A percentile compares a stretch with the other conserved stretches of the same genome.
Evolutionary conservation across 2,329 filamentous ascomycete species (phyloP).

Genomic region (Fusarium sp.): DNA sequence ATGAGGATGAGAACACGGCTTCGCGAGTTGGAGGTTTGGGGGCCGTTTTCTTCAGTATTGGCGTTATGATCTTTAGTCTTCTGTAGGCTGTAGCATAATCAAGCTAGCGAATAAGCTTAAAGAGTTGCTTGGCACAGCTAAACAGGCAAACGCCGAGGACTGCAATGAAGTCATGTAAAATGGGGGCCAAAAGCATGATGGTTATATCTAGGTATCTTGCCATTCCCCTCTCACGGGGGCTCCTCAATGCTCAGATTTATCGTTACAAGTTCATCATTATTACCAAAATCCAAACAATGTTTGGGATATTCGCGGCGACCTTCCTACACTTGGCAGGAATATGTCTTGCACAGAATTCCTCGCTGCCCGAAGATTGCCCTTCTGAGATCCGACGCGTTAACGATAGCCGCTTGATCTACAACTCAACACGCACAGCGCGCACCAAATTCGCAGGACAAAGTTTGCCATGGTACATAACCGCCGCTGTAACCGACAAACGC

Average conservation of each 20-base stretch:
- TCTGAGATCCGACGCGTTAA: rapidly evolving
- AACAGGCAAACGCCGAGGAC: background rate
- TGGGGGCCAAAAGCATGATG: background rate
- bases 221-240: background rate
- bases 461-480: background rate
- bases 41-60: background rate
- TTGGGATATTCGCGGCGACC: background rate
- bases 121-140: background rate
- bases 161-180: background rate
- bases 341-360: background rate
- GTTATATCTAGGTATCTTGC: background rate
- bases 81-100: background rate
- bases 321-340: background rate
- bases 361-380: background rate
- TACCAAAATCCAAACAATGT: background rate
- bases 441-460: rapidly evolving
- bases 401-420: background rate
- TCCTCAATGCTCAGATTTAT: background rate
- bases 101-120: background rate
- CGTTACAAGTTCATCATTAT: background rate
- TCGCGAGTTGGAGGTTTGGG: background rate
- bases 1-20: no score
- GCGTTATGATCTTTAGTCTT: background rate
- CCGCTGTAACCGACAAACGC: background rate
- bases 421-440: background rate